Conservation (phyloP, 140 eudicot species). For the Ambrosia hybrid region DNA sequence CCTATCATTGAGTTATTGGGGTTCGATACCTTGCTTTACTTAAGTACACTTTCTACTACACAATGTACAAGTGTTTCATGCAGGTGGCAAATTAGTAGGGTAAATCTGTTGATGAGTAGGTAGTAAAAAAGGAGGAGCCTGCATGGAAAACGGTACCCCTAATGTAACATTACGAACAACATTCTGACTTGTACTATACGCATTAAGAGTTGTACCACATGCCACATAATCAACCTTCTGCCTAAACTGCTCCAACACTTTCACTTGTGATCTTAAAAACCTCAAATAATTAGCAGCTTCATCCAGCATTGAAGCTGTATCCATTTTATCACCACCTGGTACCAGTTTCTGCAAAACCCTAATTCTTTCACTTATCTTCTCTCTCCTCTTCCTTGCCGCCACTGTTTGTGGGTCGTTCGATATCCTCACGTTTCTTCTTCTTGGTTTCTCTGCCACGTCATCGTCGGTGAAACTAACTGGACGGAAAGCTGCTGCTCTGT, state of each 20-base stretch:
- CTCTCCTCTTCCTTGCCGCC: constrained; percentile 91
- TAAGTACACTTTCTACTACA: constrained; percentile 12
- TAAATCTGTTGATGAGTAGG: constrained; percentile 33
- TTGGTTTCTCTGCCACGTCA: constrained; percentile 59
- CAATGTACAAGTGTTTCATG: constrained; percentile 30
- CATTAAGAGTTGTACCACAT: constrained; percentile 28
- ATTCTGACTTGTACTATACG: constrained; percentile 21
- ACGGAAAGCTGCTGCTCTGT: constrained; percentile 83
- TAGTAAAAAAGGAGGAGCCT: constrained; percentile 40
- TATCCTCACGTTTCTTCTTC: constrained; percentile 75
- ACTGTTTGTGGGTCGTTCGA: constrained; percentile 94
- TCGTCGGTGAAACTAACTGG: constrained; percentile 66
- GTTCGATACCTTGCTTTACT: too few species aligned
- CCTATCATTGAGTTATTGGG: too few species aligned
- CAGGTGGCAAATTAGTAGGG: constrained; percentile 19
- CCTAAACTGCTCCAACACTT: constrained; percentile 63
- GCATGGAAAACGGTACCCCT: constrained; percentile 64
- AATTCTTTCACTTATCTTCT: constrained; percentile 77
- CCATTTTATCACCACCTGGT: constrained; percentile 96
- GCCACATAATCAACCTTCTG: constrained; percentile 35
- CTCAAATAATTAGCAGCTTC: constrained; percentile 94
- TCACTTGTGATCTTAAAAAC: constrained; percentile 82
- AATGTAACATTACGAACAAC: constrained; percentile 18
- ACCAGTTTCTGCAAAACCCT: constrained; percentile 87
- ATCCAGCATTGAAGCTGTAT: constrained; percentile 96